Conservation (phyloP, 2,329 filamentous ascomycete species). For the Elsinoe fawcettii region DNA sequence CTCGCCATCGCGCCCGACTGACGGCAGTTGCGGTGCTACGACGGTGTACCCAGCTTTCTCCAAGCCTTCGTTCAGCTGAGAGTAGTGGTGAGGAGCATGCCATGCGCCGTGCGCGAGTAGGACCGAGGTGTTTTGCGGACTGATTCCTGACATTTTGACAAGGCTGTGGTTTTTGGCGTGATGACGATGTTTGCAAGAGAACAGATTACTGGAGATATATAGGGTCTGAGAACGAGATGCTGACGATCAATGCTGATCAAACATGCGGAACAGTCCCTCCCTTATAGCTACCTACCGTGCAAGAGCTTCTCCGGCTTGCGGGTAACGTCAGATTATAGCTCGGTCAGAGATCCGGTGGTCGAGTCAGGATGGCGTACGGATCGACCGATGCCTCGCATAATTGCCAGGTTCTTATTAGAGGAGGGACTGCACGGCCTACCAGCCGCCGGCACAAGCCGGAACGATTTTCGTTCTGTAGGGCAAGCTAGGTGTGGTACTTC, state of each 20-base stretch:
- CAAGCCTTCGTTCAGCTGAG: slow-evolving; percentile 20
- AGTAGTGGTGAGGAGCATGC: slow-evolving; percentile 22
- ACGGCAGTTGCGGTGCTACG: slow-evolving; percentile 19
- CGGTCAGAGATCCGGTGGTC: neutral
- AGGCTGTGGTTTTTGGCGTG: neutral
- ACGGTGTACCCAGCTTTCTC: slow-evolving; percentile 22
- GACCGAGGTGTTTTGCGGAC: slow-evolving; percentile 22
- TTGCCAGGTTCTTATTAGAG: too few species aligned
- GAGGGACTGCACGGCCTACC: too few species aligned
- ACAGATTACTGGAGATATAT: neutral
- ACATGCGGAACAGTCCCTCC: neutral
- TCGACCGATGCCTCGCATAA: too few species aligned
- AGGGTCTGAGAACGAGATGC: neutral
- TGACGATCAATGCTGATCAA: neutral
- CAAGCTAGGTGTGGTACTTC: too few species aligned
- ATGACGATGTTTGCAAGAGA: neutral
- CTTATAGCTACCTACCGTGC: neutral
- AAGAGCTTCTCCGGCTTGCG: neutral
- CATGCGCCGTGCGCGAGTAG: slow-evolving; percentile 26
- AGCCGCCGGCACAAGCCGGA: too few species aligned
- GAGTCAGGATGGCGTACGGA: too few species aligned
- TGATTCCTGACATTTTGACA: slow-evolving; percentile 2
- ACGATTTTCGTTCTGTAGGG: too few species aligned
- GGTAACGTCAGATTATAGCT: neutral
- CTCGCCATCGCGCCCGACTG: slow-evolving; percentile 20